Evolutionary conservation across 148 eudicot genomes (phyloP).

Genomic region (Arbutus unedo): DNA sequence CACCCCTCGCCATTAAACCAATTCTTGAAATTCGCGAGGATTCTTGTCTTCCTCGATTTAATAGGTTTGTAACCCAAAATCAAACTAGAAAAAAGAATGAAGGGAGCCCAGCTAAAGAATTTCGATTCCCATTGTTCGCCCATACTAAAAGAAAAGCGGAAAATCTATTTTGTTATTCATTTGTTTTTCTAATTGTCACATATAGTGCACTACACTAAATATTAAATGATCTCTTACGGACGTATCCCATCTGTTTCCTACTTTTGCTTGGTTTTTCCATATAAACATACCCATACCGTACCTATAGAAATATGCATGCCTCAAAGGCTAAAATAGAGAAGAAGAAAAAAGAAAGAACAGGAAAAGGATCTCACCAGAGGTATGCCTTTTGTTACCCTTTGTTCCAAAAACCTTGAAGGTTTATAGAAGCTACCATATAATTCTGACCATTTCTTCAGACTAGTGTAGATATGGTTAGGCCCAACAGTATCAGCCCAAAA

Average conservation of each 20-base stretch:
- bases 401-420: slow-evolving; percentile 88
- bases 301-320: background rate
- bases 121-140: no score
- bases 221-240: background rate
- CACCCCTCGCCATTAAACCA: no score
- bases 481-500: slow-evolving; percentile 95
- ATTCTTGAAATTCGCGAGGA: no score
- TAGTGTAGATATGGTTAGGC: slow-evolving; percentile 54
- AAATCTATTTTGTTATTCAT: no score
- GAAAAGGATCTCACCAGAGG: slow-evolving; percentile 51
- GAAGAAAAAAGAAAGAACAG: background rate
- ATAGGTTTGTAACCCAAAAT: no score
- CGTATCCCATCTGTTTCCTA: background rate
- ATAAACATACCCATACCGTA: background rate
- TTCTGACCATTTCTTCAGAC: slow-evolving; percentile 73
- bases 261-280: background rate
- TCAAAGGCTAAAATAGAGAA: background rate
- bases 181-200: no score
- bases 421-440: slow-evolving; percentile 68
- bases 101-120: no score
- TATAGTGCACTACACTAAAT: no score
- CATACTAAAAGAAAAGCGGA: no score
- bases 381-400: slow-evolving; percentile 77
- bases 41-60: no score
- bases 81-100: no score